These are phyloP conservation scores for Viola pubescens DNA, from an alignment of 441 rosid genomes.

Conservation along the genomic window DNA sequence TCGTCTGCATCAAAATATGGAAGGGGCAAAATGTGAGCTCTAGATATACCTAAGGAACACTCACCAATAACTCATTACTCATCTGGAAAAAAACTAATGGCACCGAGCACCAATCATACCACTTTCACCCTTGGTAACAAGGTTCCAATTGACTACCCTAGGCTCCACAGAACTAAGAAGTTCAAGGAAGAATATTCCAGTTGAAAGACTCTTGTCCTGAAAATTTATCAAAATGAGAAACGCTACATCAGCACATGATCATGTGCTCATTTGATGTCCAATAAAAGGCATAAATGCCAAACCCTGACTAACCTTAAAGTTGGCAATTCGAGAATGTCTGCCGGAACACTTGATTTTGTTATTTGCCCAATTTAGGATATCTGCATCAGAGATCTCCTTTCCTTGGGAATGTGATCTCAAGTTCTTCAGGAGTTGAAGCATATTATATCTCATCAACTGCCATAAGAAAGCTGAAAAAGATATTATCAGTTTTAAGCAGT, in stretches of 20 bases:
- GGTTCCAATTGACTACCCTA: slow-evolving; percentile 87
- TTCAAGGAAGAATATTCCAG: slow-evolving; percentile 79
- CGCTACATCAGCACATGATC: not conserved
- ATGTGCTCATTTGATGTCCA: not conserved
- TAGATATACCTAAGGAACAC: not conserved
- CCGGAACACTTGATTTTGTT: slow-evolving; percentile 55
- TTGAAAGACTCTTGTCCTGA: slow-evolving; percentile 68
- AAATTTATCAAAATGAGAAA: slow-evolving; percentile 9
- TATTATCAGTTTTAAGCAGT: slow-evolving; percentile 9
- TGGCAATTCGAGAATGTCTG: slow-evolving; percentile 50
- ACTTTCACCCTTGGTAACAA: slow-evolving; percentile 80
- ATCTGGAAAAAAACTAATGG: not conserved
- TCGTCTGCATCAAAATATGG: slow-evolving; percentile 35
- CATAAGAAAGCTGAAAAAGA: slow-evolving; percentile 70
- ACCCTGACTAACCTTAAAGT: slow-evolving; percentile 55
- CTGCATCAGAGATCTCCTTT: slow-evolving; percentile 65
- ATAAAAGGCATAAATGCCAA: not conserved
- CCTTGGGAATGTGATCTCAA: slow-evolving; percentile 62
- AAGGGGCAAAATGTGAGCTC: not conserved
- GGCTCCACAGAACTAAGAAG: slow-evolving; percentile 87
- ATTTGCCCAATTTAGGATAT: slow-evolving; percentile 77
- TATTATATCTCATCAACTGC: slow-evolving; percentile 85
- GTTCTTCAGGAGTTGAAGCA: slow-evolving; percentile 84
- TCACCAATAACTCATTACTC: no score
- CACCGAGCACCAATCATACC: slow-evolving; percentile 31